A percentile compares a stretch with the other conserved stretches of the same genome.
phyloP scores from a whole-genome alignment of 2,329 filamentous ascomycete genomes.

The Fusarium avenaceum region DNA sequence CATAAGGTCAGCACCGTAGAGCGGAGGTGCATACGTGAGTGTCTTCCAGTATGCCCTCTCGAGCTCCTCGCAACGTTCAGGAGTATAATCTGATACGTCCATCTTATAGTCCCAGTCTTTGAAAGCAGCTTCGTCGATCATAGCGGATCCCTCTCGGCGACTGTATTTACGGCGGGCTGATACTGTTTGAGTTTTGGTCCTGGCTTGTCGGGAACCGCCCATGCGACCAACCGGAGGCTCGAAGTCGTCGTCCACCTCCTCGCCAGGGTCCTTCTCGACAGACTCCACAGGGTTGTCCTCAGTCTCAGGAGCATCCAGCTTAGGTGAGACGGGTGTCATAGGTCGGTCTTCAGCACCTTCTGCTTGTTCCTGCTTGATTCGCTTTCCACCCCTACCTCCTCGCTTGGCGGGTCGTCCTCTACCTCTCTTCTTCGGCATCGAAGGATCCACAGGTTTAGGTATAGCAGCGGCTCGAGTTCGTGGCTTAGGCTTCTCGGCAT shows the following conservation, averaged over 20 bases:
- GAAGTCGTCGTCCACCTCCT: constrained; percentile 61
- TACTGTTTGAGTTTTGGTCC: constrained; percentile 77
- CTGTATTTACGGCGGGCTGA: constrained; percentile 91
- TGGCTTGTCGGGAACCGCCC: constrained; percentile 64
- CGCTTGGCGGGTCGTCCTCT: constrained; percentile 57
- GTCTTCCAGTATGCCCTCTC: constrained; percentile 98
- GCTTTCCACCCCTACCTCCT: constrained; percentile 54
- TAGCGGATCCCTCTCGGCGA: constrained; percentile 80
- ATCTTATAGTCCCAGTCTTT: constrained; percentile 92
- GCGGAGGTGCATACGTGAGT: constrained; percentile 90
- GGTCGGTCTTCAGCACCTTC: constrained; percentile 65
- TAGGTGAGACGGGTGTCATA: constrained; percentile 71
- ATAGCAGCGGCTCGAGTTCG: constrained; percentile 55
- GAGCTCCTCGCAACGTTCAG: constrained; percentile 92
- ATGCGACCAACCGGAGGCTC: constrained; percentile 59
- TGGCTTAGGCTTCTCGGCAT: constrained; percentile 66
- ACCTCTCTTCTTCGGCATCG: constrained; percentile 57
- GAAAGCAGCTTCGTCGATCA: constrained; percentile 91
- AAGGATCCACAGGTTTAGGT: constrained; percentile 50
- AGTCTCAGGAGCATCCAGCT: constrained; percentile 53
- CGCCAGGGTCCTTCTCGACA: constrained; percentile 63
- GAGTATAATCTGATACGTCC: constrained; percentile 87
- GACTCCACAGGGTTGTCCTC: constrained; percentile 60
- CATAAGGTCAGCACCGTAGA: constrained; percentile 97
- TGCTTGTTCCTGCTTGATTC: constrained; percentile 55